A percentile compares a stretch with the other conserved stretches of the same genome.
These are phyloP conservation scores for Puccinia horiana DNA, from an alignment of 1,284 basidiomycete genomes.

Conservation along the genomic window DNA sequence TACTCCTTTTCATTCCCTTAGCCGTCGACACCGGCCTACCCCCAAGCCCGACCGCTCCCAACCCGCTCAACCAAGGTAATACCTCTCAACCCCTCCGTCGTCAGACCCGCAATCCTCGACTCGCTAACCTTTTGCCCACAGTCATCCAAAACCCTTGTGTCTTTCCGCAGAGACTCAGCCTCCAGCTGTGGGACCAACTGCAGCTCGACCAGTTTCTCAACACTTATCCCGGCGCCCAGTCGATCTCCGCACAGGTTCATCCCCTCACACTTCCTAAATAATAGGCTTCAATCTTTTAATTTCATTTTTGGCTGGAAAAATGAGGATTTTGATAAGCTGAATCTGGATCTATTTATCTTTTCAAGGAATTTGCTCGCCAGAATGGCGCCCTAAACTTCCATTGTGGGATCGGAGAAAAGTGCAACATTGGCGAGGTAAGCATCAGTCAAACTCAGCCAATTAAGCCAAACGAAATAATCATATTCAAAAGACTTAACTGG, in stretches of 20 bases:
- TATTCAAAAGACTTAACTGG: neutral
- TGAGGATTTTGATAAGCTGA: too few species aligned
- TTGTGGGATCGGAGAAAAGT: constrained; percentile 40
- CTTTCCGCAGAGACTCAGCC: constrained; percentile 15
- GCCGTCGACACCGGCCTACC: neutral
- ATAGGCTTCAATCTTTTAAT: neutral
- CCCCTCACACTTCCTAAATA: neutral
- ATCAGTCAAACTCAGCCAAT: neutral
- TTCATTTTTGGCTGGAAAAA: too few species aligned
- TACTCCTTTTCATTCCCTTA: neutral
- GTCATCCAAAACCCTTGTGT: neutral
- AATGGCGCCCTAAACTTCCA: constrained; percentile 35
- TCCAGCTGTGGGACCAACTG: constrained; percentile 29
- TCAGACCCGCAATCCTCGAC: neutral
- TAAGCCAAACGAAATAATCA: neutral
- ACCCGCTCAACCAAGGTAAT: neutral
- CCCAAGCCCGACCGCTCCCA: neutral
- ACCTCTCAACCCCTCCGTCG: too few species aligned
- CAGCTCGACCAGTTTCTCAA: constrained; percentile 31
- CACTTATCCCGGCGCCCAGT: constrained; percentile 26
- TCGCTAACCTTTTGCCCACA: neutral
- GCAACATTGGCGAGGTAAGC: constrained; percentile 41
- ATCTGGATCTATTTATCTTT: neutral
- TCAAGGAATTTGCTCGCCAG: constrained; percentile 45
- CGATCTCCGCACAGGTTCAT: constrained; percentile 26